phyloP scores from a whole-genome alignment of 441 rosid genomes.

The Theobroma grandiflorum region DNA sequence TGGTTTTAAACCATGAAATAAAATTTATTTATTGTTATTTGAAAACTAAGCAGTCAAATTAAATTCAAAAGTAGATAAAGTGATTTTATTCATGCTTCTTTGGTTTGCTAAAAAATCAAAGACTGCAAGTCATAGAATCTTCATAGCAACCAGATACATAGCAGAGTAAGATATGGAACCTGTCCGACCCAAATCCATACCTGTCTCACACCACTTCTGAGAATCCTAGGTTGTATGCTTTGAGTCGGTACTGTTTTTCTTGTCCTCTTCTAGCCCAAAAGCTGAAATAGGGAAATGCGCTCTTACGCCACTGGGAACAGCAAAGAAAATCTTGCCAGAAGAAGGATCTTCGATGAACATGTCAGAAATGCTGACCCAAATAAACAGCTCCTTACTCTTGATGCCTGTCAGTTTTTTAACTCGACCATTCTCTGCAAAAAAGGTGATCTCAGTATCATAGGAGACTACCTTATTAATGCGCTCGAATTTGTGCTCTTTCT shows the following conservation, averaged over 20 bases:
- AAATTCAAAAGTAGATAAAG: too few species aligned
- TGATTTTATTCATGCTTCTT: neutral
- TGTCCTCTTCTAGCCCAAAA: constrained; percentile 41
- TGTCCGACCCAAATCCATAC: neutral
- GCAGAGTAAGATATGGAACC: neutral
- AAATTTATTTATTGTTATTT: too few species aligned
- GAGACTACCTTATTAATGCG: constrained; percentile 39
- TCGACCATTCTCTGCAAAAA: constrained; percentile 47
- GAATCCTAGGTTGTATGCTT: neutral
- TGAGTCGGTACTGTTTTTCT: neutral
- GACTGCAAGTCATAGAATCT: neutral
- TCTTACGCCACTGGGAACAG: constrained; percentile 36
- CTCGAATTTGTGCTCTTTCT: constrained; percentile 43
- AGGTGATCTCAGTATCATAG: constrained; percentile 47
- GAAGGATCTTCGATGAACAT: constrained; percentile 45
- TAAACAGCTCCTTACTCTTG: constrained; percentile 46
- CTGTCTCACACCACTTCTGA: neutral
- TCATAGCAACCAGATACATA: neutral
- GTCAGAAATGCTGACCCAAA: constrained; percentile 49
- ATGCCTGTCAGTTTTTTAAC: constrained; percentile 42
- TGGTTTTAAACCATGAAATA: neutral
- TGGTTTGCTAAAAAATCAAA: neutral
- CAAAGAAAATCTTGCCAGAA: constrained; percentile 41
- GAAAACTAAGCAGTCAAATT: too few species aligned
- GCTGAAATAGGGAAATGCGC: constrained; percentile 50